Percentiles rank a stretch among this genome's conserved stretches.
These are phyloP conservation scores for Cardamine resedifolia DNA, from an alignment of 345 rosid species.

Conservation along the genomic window DNA sequence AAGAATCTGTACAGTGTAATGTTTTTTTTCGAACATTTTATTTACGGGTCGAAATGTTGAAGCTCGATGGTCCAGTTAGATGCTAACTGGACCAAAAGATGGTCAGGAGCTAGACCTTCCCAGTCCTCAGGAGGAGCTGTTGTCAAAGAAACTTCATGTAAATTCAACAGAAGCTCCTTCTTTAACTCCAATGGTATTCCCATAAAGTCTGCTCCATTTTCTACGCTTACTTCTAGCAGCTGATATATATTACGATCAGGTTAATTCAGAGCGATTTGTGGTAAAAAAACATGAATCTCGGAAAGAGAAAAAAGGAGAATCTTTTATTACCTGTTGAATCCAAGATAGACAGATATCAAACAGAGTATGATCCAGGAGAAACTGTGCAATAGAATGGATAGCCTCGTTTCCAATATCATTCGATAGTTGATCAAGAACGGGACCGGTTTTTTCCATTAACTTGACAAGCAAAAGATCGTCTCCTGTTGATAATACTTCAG, in stretches of 20 bases:
- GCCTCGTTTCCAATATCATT: slow-evolving; percentile 70
- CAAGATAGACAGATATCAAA: slow-evolving; percentile 79
- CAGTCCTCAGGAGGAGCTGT: slow-evolving; percentile 79
- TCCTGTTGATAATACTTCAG: slow-evolving; percentile 72
- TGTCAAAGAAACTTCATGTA: slow-evolving; percentile 68
- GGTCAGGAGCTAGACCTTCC: slow-evolving; percentile 79
- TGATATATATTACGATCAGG: slow-evolving; percentile 29
- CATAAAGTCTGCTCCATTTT: slow-evolving; percentile 61
- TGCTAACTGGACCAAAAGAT: slow-evolving; percentile 78
- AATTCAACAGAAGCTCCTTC: slow-evolving; percentile 73
- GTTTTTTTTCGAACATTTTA: slow-evolving; percentile 4
- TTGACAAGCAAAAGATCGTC: slow-evolving; percentile 87
- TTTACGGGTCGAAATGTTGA: slow-evolving; percentile 53
- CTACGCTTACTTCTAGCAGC: slow-evolving; percentile 72
- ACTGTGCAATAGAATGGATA: slow-evolving; percentile 64
- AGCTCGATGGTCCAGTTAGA: slow-evolving; percentile 82
- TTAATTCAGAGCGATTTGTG: neutral
- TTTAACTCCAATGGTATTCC: slow-evolving; percentile 73
- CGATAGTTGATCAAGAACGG: slow-evolving; percentile 78
- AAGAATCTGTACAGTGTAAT: slow-evolving; percentile 32
- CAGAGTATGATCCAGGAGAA: slow-evolving; percentile 74
- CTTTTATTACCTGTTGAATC: slow-evolving; percentile 79
- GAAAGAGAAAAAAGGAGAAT: slow-evolving; percentile 1
- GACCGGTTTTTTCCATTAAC: slow-evolving; percentile 92
- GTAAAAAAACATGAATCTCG: neutral